These are phyloP conservation scores for Lumnitzera racemosa DNA, from an alignment of 345 rosid genomes.

Conservation along the genomic window DNA sequence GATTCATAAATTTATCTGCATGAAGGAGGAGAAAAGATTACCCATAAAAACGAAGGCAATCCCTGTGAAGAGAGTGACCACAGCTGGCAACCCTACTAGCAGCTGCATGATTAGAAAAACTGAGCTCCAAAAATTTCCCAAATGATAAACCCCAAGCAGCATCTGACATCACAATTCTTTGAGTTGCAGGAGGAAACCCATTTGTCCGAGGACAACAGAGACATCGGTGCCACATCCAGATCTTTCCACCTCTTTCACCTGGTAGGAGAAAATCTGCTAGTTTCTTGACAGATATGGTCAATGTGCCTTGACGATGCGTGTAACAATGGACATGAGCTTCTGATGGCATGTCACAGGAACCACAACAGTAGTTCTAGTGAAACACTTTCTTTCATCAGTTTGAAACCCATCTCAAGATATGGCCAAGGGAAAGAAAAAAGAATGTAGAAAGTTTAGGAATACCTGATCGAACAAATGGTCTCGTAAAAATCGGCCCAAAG, in stretches of 20 bases:
- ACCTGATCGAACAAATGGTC: conserved; percentile 95
- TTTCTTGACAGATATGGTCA: conserved; percentile 94
- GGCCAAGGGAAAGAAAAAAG: not conserved
- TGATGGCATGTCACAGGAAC: conserved; percentile 88
- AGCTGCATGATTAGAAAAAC: conserved; percentile 97
- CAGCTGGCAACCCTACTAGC: conserved; percentile 99
- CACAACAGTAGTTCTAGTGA: conserved; percentile 55
- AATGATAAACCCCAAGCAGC: conserved; percentile 99
- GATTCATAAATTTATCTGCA: not conserved
- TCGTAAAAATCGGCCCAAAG: conserved; percentile 87
- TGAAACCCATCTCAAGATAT: too few relatives aligned
- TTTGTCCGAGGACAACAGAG: conserved; percentile 66
- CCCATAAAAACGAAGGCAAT: conserved; percentile 99
- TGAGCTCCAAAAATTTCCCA: conserved; percentile 98
- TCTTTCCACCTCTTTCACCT: conserved; percentile 87
- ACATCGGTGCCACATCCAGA: conserved; percentile 99
- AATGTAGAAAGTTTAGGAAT: conserved; percentile 9
- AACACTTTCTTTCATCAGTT: too few relatives aligned
- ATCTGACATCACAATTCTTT: conserved; percentile 92
- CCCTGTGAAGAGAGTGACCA: conserved; percentile 98
- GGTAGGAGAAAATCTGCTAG: conserved; percentile 59
- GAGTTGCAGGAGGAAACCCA: conserved; percentile 94
- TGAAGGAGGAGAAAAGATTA: conserved; percentile 15
- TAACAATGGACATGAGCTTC: conserved; percentile 98
- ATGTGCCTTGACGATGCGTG: conserved; percentile 94